A percentile compares a stretch with the other conserved stretches of the same genome.
phyloP scores from a whole-genome alignment of 2,329 filamentous ascomycete species.

The Cryoendolithus antarcticus region DNA sequence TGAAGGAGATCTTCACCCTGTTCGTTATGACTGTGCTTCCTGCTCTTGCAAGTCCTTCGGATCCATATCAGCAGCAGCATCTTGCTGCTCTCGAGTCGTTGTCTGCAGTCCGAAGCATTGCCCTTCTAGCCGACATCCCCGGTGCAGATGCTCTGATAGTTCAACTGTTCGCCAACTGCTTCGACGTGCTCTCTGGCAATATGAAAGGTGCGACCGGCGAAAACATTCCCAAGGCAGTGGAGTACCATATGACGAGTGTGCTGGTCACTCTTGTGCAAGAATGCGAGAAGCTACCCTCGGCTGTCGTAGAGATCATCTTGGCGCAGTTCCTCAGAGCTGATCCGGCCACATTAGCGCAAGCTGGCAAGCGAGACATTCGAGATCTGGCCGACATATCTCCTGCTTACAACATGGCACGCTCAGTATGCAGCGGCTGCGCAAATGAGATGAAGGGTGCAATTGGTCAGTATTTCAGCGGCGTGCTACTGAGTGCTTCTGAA shows the following conservation, averaged over 20 bases:
- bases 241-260: slow-evolving; percentile 81
- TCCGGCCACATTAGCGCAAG: slow-evolving; percentile 34
- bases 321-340: slow-evolving; percentile 89
- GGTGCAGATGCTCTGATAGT: slow-evolving; percentile 67
- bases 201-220: slow-evolving; percentile 65
- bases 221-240: slow-evolving; percentile 80
- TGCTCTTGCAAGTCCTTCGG: slow-evolving; percentile 69
- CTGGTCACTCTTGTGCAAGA: slow-evolving; percentile 82
- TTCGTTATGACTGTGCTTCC: slow-evolving; percentile 76
- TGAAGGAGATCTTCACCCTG: slow-evolving; percentile 92
- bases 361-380: slow-evolving; percentile 34
- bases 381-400: slow-evolving; percentile 70
- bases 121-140: slow-evolving; percentile 79
- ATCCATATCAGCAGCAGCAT: slow-evolving; percentile 87
- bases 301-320: slow-evolving; percentile 84
- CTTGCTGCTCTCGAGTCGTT: slow-evolving; percentile 82
- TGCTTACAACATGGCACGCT: slow-evolving; percentile 93
- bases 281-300: slow-evolving; percentile 59
- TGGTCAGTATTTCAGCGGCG: slow-evolving; percentile 92
- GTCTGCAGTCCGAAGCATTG: slow-evolving; percentile 85
- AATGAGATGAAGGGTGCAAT: slow-evolving; percentile 94
- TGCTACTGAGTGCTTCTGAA: slow-evolving; percentile 71
- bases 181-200: slow-evolving; percentile 77
- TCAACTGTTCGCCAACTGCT: slow-evolving; percentile 74
- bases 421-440: slow-evolving; percentile 74